Conservation (phyloP, 768 basidiomycete genomes). For the Cantharellus cinnabarinus region DNA sequence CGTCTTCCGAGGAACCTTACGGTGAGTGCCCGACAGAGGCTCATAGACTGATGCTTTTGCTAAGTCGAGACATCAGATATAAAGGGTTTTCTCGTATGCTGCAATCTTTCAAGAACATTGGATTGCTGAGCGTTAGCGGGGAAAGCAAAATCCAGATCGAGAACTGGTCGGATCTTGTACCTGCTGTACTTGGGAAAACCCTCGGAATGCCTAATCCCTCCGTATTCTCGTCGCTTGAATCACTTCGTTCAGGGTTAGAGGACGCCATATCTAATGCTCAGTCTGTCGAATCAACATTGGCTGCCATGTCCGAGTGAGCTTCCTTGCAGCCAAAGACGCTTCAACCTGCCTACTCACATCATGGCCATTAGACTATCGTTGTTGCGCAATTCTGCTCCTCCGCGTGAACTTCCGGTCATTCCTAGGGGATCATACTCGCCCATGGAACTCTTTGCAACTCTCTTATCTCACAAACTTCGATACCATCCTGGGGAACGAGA, state of each 20-base stretch:
- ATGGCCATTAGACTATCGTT: no score
- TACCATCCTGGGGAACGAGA: slow-evolving; percentile 61
- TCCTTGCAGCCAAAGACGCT: no score
- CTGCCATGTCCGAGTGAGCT: no score
- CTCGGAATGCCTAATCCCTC: no score
- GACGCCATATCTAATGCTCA: no score
- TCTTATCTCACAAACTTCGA: slow-evolving; percentile 49
- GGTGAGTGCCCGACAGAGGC: slow-evolving; percentile 21
- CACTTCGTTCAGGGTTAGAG: no score
- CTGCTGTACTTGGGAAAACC: no score
- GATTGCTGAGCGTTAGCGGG: slow-evolving; percentile 32
- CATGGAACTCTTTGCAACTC: slow-evolving; percentile 51
- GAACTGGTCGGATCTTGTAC: slow-evolving; percentile 20
- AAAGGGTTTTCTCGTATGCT: slow-evolving; percentile 63
- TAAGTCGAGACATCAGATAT: slow-evolving; percentile 31
- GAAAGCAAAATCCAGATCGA: slow-evolving; percentile 19
- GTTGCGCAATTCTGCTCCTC: not conserved
- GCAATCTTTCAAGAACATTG: slow-evolving; percentile 47
- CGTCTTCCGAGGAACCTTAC: slow-evolving; percentile 65
- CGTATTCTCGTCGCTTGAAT: no score
- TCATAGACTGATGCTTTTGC: not conserved
- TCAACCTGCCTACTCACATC: no score
- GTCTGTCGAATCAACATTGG: no score
- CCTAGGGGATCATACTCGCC: slow-evolving; percentile 15
- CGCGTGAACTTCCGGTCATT: slow-evolving; percentile 5